Evolutionary conservation across 148 eudicot genomes (phyloP), one percentile per base, ranked within the genome.

Genomic region (Vaccinium myrtillus): DNA sequence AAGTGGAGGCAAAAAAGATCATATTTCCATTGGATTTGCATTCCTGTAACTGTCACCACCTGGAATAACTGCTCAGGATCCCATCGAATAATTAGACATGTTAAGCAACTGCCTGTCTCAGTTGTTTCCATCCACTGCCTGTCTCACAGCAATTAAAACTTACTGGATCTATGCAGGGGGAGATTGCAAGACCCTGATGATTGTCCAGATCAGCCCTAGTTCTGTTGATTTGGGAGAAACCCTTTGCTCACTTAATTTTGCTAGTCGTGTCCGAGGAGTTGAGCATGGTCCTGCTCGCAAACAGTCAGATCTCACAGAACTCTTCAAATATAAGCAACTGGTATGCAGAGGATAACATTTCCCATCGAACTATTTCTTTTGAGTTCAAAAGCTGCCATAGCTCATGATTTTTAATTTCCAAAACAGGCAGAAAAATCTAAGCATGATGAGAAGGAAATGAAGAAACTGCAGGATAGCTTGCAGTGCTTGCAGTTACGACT

Each of bases 181-280:
- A 75, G 98, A 97, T 88, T 97, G 99, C 90, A 97, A 97, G 90
- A 92, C 98, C 55, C 83, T 97, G 75, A 97, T 95, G 99, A 95
- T 97, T 81, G 99, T 95, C 79, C 99, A 97, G 78, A 94, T 93
- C 74, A 97, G 98, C 88, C 98, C 99, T 48, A 89, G 86, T 83
- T 65, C 82, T 30, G 84, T 92, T 56, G 99, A 95, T 83, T 78
- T 94, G 77, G 98, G 99, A 65, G 99, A 95, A 88, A 95, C 98
- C 70, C 82, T 97, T 49, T 97, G 99, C 89, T 97, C 99, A 19
- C 83, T 97, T 82, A 97, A 97, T 88, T 97, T 97, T 87, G 99
- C 99, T n/a, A 97, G 91, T 54, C 94, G 98, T 63, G 99, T 97
- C 21, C 91, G 93, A 88, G 98, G 98, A 86, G 91, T 97, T 76